Base-by-base conservation (phyloP, 2,329 filamentous ascomycete genomes). In the Graphilbum ipis-grandicollis region DNA sequence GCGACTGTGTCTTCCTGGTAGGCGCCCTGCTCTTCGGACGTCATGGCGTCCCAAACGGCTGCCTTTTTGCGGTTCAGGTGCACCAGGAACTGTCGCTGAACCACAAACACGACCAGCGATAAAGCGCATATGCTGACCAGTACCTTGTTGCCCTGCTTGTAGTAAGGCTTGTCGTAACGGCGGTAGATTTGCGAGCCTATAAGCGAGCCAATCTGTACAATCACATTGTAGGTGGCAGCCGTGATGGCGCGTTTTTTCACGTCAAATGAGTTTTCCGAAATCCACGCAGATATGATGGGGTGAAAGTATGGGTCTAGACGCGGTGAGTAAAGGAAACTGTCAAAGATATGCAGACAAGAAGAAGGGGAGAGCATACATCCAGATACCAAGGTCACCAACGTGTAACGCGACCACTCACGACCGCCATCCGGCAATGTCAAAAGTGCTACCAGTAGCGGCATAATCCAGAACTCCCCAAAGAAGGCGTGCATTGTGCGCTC, bases 131-230 rank as follows among this genome's bases (percentile, higher is more conserved):
- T 60, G 0, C 50, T 61, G 34, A 76, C 58, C 3, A 75, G 49
- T 0, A 63, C 57, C 19, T 58, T 61, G 41, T 75, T 75, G 0
- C 72, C 71, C 0, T 57, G 55, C 3, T 57, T 54, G 40, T 75
- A 73, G 8, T 62, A 50, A 0, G 68, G 68, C 37, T 61, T 60
- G 43, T 76, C 71, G 26, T 67, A 55, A 2, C 67, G 57, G 2
- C 62, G 53, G 46, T 74, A 73, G 17, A 73, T 66, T 41, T 56
- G 51, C n/a, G 47, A 51, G 26, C 43, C 43, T 12, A 49, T 46
- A 8, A 60, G 47, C 37, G 48, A 52, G 13, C 56, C 56, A 1
- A 50, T 25, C 41, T 59, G 57, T 3, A 56, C 52, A n/a, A 47
- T 47, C 50, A 59, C 58, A 22, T 39, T 39, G 37, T 39, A 39